These are phyloP conservation scores for Moesziomyces sp. DNA, from an alignment of 1,284 basidiomycete species.

Conservation along the genomic window DNA sequence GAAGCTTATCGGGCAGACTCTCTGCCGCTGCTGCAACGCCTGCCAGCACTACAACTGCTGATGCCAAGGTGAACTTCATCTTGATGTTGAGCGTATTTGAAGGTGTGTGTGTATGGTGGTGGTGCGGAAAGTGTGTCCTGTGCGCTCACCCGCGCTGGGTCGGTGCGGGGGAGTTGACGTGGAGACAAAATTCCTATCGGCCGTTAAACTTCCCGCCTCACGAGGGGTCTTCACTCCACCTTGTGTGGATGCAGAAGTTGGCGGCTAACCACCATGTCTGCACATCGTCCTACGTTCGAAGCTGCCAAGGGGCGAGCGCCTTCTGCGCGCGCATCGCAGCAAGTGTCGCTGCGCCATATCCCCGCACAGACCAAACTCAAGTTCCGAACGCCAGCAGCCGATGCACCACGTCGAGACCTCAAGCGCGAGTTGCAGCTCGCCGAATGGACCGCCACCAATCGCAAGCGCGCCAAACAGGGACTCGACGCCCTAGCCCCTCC, in stretches of 20 bases:
- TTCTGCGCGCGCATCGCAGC: slow-evolving; percentile 41
- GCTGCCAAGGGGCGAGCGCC: slow-evolving; percentile 57
- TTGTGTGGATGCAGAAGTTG: not conserved
- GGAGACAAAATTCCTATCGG: slow-evolving; percentile 35
- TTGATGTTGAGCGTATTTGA: not conserved
- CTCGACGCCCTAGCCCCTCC: slow-evolving; percentile 14
- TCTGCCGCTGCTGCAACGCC: slow-evolving; percentile 41
- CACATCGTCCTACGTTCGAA: slow-evolving; percentile 65
- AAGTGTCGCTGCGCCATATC: slow-evolving; percentile 25
- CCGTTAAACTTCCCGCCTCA: slow-evolving; percentile 1
- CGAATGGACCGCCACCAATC: slow-evolving; percentile 48
- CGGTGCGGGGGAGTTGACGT: slow-evolving; percentile 10
- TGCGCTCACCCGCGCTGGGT: slow-evolving; percentile 3
- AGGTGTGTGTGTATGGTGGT: not conserved
- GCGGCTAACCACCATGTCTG: slow-evolving; percentile 43
- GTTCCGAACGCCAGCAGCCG: slow-evolving; percentile 55
- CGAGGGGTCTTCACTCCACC: slow-evolving; percentile 5
- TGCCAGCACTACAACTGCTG: slow-evolving; percentile 31
- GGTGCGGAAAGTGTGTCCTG: not conserved
- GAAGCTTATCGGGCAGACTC: slow-evolving; percentile 47
- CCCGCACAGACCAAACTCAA: slow-evolving; percentile 64
- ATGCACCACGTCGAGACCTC: slow-evolving; percentile 38
- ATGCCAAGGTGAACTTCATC: slow-evolving; percentile 25
- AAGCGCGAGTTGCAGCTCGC: slow-evolving; percentile 55
- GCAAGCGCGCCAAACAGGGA: slow-evolving; percentile 29